These are phyloP conservation scores for Pichia sp. DNA, from an alignment of 1,139 yeast species.

Conservation along the genomic window DNA sequence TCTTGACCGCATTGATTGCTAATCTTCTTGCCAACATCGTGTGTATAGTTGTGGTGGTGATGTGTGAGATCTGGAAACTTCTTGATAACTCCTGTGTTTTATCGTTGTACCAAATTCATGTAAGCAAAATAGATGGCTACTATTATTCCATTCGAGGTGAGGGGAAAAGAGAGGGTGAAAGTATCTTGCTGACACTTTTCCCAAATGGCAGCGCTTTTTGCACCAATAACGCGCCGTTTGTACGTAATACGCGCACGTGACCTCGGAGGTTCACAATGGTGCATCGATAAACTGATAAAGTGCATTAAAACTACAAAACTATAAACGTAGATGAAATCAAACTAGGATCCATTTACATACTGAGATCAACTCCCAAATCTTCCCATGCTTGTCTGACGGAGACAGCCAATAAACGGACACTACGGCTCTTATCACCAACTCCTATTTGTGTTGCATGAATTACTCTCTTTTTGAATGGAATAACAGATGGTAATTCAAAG, in stretches of 20 bases:
- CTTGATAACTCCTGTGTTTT: too few species aligned
- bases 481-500: slow-evolving; percentile 40
- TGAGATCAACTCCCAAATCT: slow-evolving; percentile 14
- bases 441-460: slow-evolving; percentile 48
- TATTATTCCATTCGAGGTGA: slow-evolving; percentile 8
- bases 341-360: slow-evolving; percentile 1
- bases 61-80: too few species aligned
- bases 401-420: slow-evolving; percentile 71
- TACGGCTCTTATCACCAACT: slow-evolving; percentile 74
- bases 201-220: neutral
- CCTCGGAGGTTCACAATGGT: too few species aligned
- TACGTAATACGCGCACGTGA: slow-evolving; percentile 3
- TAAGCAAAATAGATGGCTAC: neutral
- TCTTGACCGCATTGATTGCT: slow-evolving; percentile 3
- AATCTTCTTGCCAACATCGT: slow-evolving; percentile 18
- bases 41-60: too few species aligned
- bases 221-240: neutral
- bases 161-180: slow-evolving; percentile 13
- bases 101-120: neutral
- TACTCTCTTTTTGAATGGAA: slow-evolving; percentile 52
- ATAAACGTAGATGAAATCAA: too few species aligned
- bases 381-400: slow-evolving; percentile 64
- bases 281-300: too few species aligned
- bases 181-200: slow-evolving; percentile 1
- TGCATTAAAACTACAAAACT: too few species aligned